phyloP scores from a whole-genome alignment of 164 flowering plant species.

The Magnolia kwangsiensis region DNA sequence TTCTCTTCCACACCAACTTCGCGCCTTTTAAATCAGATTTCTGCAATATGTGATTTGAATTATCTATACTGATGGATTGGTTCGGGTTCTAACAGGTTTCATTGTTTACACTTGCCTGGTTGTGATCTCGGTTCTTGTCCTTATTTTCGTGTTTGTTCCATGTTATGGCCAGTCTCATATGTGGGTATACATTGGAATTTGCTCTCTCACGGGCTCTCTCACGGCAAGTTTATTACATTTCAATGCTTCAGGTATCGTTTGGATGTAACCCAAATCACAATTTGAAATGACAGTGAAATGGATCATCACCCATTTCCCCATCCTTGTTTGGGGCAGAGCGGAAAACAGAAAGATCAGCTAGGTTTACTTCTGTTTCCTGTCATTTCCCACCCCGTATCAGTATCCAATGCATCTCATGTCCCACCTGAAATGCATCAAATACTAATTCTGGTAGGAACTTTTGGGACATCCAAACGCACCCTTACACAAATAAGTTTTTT shows the following conservation, averaged over 20 bases:
- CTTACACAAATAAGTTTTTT: background rate
- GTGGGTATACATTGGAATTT: conserved; percentile 78
- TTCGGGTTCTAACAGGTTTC: conserved; percentile 53
- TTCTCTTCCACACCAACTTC: background rate
- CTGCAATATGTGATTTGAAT: background rate
- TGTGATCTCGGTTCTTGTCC: conserved; percentile 43
- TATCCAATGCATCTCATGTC: background rate
- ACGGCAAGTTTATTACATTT: conserved; percentile 49
- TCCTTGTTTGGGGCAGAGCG: no score
- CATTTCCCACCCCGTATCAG: background rate
- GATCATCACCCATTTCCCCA: background rate
- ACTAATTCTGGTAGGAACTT: background rate
- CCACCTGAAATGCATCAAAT: background rate
- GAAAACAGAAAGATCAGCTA: no score
- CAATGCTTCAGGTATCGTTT: background rate
- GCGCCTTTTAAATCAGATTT: no score
- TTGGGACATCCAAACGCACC: background rate
- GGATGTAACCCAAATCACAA: background rate
- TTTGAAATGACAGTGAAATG: background rate
- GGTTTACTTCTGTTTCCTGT: background rate
- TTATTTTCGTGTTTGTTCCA: conserved; percentile 59
- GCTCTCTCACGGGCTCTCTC: conserved; percentile 96
- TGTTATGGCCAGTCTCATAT: conserved; percentile 63
- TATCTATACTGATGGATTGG: background rate
- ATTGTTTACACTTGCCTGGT: conserved; percentile 54